A percentile compares a stretch with the other conserved stretches of the same genome.
These are phyloP conservation scores for Ensete ventricosum DNA, from an alignment of 176 grass and related monocot genomes.

Conservation along the genomic window DNA sequence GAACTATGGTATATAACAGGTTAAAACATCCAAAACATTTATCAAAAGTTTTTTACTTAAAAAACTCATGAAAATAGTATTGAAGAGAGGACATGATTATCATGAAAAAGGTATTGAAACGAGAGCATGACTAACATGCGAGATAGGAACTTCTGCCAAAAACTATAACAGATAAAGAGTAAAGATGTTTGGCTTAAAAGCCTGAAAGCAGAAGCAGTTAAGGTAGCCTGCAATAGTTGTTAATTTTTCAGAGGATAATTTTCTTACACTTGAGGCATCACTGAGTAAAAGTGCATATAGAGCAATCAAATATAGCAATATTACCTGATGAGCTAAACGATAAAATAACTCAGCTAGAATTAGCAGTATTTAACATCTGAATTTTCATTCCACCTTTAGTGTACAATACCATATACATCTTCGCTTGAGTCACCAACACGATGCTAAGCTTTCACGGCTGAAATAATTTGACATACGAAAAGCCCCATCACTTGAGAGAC, in stretches of 20 bases:
- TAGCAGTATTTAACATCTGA: not conserved
- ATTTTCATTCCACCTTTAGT: constrained; percentile 5
- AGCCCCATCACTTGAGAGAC: not conserved
- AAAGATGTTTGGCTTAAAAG: not conserved
- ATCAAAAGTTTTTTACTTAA: too few species aligned
- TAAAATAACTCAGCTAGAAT: not conserved
- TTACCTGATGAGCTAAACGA: not conserved
- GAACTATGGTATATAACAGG: too few species aligned
- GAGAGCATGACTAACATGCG: not conserved
- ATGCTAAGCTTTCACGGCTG: not conserved
- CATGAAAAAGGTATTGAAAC: not conserved
- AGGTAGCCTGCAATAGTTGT: not conserved
- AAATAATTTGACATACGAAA: not conserved
- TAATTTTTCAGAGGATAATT: not conserved
- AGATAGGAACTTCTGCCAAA: not conserved
- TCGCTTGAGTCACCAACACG: not conserved
- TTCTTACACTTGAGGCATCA: not conserved
- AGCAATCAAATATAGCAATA: not conserved
- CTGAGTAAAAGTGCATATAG: not conserved
- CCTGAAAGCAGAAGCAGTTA: not conserved
- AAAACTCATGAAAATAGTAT: not conserved
- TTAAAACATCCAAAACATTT: too few species aligned
- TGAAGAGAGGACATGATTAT: not conserved
- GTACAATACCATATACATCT: not conserved
- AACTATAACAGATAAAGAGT: not conserved